Evolutionary conservation across 2,329 filamentous ascomycete species (phyloP).

Genomic region (Aphanocladium album): DNA sequence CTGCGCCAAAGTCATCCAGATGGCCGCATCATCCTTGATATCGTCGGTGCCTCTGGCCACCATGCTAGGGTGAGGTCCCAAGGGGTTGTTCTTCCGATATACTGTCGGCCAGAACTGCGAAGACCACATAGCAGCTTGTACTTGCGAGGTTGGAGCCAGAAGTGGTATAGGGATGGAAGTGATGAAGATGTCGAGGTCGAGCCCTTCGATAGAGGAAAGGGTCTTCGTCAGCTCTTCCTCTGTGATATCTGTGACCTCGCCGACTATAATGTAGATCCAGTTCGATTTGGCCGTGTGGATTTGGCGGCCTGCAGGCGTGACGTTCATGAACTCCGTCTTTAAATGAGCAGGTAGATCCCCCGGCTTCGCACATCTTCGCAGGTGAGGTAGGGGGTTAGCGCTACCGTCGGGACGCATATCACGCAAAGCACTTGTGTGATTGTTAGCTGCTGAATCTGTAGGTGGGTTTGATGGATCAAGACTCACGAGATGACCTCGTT

Average conservation of each 20-base stretch:
- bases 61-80: conserved; percentile 75
- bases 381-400: conserved; percentile 62
- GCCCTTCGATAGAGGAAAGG: conserved; percentile 44
- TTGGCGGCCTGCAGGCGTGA: conserved; percentile 47
- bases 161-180: conserved; percentile 64
- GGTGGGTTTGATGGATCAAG: conserved; percentile 1
- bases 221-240: conserved; percentile 46
- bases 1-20: conserved; percentile 65
- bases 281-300: conserved; percentile 57
- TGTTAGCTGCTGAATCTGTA: conserved; percentile 15
- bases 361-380: conserved; percentile 71
- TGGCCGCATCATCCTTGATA: conserved; percentile 56
- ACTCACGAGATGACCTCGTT: conserved; percentile 69
- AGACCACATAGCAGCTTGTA: conserved; percentile 71
- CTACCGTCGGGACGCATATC: conserved; percentile 54
- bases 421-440: conserved; percentile 45
- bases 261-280: conserved; percentile 55
- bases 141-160: conserved; percentile 67
- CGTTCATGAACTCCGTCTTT: conserved; percentile 57
- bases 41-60: conserved; percentile 66
- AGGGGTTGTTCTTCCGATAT: conserved; percentile 82
- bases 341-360: conserved; percentile 62
- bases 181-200: conserved; percentile 52
- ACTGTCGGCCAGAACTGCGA: conserved; percentile 77
- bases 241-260: conserved; percentile 46